A percentile compares a stretch with the other conserved stretches of the same genome.
phyloP scores from a whole-genome alignment of 148 eudicot species.

The Chenopodium formosanum region DNA sequence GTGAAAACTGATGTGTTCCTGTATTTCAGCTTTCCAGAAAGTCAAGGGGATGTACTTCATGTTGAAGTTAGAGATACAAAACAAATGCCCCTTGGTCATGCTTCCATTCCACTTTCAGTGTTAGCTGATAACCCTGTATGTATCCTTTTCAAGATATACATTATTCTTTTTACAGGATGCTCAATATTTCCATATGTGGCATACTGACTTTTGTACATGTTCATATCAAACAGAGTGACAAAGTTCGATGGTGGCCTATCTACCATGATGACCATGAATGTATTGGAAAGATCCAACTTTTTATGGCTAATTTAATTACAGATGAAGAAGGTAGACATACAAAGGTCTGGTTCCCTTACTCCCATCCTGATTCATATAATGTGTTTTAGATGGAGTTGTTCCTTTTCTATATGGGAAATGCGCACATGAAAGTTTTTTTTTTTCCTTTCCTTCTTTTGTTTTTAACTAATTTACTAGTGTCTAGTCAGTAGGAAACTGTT shows the following conservation, averaged over 20 bases:
- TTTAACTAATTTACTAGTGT: neutral
- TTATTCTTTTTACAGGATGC: neutral
- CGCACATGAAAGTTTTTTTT: too few relatives aligned
- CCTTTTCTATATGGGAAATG: too few relatives aligned
- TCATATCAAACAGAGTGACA: conserved; percentile 51
- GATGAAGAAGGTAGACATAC: conserved; percentile 56
- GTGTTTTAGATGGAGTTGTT: neutral
- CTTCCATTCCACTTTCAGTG: conserved; percentile 59
- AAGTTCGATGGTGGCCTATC: conserved; percentile 72
- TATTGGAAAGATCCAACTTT: conserved; percentile 76
- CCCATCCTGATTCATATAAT: neutral
- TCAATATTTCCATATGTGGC: neutral
- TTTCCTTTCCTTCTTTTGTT: too few relatives aligned
- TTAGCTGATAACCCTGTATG: conserved; percentile 68
- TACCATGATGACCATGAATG: conserved; percentile 73
- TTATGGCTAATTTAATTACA: conserved; percentile 46
- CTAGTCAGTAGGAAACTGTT: neutral
- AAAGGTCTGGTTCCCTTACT: conserved; percentile 46
- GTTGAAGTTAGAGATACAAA: conserved; percentile 62
- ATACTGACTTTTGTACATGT: neutral
- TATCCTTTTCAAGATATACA: conserved; percentile 7
- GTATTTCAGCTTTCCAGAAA: conserved; percentile 72
- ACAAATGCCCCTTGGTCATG: conserved; percentile 63
- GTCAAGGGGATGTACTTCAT: conserved; percentile 67
- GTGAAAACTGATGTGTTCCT: conserved; percentile 1